These are phyloP conservation scores for Colletotrichum siamense DNA, from an alignment of 2,329 filamentous ascomycete genomes.

Conservation along the genomic window DNA sequence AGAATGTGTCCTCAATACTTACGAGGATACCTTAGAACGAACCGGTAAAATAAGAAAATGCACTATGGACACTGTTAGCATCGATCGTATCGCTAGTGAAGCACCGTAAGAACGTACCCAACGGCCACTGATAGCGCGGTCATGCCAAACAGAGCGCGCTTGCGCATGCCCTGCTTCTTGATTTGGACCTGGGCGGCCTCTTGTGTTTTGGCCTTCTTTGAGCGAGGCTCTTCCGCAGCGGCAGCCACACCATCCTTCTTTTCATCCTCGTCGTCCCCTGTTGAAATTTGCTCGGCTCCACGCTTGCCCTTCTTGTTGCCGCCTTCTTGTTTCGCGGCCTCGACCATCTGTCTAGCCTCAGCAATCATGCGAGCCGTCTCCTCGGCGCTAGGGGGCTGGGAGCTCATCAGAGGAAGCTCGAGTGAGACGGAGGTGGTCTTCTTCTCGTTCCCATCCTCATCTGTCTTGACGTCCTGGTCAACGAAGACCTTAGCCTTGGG, in stretches of 20 bases:
- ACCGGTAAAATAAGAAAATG: constrained; percentile 57
- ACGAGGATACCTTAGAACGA: constrained; percentile 42
- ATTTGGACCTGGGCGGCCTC: constrained; percentile 61
- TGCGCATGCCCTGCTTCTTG: constrained; percentile 85
- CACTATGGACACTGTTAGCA: constrained; percentile 31
- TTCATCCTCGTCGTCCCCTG: constrained; percentile 64
- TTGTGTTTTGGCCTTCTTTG: constrained; percentile 85
- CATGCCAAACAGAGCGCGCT: constrained; percentile 83
- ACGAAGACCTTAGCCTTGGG: constrained; percentile 72
- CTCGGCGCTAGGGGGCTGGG: constrained; percentile 75
- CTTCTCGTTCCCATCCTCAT: constrained; percentile 64
- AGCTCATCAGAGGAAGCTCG: constrained; percentile 67
- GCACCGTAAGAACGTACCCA: constrained; percentile 60
- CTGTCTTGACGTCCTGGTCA: constrained; percentile 65
- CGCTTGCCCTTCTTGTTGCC: constrained; percentile 65
- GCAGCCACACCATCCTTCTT: constrained; percentile 49
- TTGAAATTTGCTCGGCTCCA: constrained; percentile 74
- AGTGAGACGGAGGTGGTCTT: constrained; percentile 77
- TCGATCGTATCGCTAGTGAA: not conserved
- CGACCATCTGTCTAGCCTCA: constrained; percentile 87
- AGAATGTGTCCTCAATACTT: not conserved
- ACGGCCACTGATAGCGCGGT: constrained; percentile 81
- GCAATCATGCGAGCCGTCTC: constrained; percentile 85
- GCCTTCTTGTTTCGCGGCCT: constrained; percentile 58
- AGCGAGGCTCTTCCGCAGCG: constrained; percentile 46